These are phyloP conservation scores for Fomitopsis pinicola DNA, from an alignment of 1,284 basidiomycete genomes.

Conservation along the genomic window DNA sequence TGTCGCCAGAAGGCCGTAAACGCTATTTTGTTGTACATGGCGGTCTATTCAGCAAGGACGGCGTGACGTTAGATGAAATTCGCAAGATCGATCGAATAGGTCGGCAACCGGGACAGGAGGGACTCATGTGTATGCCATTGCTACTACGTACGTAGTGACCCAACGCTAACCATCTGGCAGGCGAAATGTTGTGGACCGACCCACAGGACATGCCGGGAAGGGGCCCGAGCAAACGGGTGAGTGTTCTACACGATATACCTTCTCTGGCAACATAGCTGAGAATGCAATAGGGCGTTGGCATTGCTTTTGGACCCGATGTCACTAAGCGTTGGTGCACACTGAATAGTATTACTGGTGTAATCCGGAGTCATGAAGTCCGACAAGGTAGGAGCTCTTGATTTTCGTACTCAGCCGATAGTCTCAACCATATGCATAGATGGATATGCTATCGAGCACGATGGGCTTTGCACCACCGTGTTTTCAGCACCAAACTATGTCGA, in stretches of 20 bases:
- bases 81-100: conserved; percentile 85
- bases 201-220: conserved; percentile 90
- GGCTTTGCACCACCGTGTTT: conserved; percentile 86
- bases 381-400: conserved; percentile 53
- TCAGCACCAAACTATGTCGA: conserved; percentile 86
- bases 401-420: neutral
- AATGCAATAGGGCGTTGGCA: conserved; percentile 78
- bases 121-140: conserved; percentile 78
- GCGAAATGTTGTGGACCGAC: conserved; percentile 89
- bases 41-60: conserved; percentile 93
- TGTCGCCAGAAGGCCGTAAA: conserved; percentile 82
- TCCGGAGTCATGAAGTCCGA: conserved; percentile 96
- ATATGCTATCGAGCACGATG: conserved; percentile 87
- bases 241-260: conserved; percentile 11
- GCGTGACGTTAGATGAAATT: conserved; percentile 90
- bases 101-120: conserved; percentile 90
- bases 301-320: conserved; percentile 94
- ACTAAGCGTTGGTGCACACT: conserved; percentile 85
- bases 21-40: conserved; percentile 97
- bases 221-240: conserved; percentile 91
- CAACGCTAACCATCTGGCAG: conserved; percentile 25
- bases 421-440: conserved; percentile 47
- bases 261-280: neutral
- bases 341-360: conserved; percentile 85
- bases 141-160: conserved; percentile 1